phyloP scores from a whole-genome alignment of 78 protist species.

The Dictyostelium brefeldianum region DNA sequence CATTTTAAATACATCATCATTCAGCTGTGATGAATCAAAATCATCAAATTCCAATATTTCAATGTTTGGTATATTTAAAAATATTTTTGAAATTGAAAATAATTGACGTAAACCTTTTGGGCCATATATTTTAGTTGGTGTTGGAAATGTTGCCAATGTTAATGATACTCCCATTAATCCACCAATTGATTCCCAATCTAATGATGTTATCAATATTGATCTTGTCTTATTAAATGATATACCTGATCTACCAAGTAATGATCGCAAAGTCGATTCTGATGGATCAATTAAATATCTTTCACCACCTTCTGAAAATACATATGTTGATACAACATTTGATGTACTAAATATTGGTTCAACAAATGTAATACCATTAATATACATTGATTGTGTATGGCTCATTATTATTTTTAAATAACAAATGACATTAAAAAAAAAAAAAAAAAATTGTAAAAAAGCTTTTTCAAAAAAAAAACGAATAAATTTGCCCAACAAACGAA shows the following conservation, averaged over 20 bases:
- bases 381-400: too few relatives aligned
- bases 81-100: not conserved
- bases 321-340: not conserved
- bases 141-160: not conserved
- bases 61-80: not conserved
- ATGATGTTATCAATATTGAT: slow-evolving; percentile 22
- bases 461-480: too few relatives aligned
- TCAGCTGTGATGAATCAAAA: not conserved
- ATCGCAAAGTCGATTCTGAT: not conserved
- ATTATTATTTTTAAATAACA: too few relatives aligned
- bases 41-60: not conserved
- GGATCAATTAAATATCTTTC: slow-evolving; percentile 10
- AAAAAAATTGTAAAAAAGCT: too few relatives aligned
- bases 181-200: slow-evolving; percentile 41
- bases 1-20: not conserved
- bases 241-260: not conserved
- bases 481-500: too few relatives aligned
- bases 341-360: not conserved
- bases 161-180: slow-evolving; percentile 36
- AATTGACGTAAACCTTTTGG: slow-evolving; percentile 27
- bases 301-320: not conserved
- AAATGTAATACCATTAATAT: not conserved
- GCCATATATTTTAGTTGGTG: slow-evolving; percentile 12
- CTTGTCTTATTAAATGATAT: not conserved
- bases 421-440: too few relatives aligned